phyloP scores from a whole-genome alignment of 2,329 filamentous ascomycete species.

The Penicillium verrucosum region DNA sequence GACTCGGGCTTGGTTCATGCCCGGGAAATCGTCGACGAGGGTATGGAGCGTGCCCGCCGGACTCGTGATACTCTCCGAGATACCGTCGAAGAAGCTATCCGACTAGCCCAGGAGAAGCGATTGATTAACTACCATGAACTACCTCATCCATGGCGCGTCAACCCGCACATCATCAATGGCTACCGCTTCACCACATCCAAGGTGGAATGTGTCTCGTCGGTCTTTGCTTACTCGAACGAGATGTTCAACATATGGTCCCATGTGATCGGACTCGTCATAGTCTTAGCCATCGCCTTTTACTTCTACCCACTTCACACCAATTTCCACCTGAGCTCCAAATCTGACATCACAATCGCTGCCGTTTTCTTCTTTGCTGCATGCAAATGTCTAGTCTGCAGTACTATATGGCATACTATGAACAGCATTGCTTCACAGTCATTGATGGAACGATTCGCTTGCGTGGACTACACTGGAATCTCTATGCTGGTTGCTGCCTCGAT shows the following conservation, averaged over 20 bases:
- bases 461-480: slow-evolving; percentile 97
- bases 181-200: slow-evolving; percentile 95
- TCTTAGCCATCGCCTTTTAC: slow-evolving; percentile 87
- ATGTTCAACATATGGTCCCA: slow-evolving; percentile 98
- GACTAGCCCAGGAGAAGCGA: slow-evolving; percentile 71
- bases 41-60: slow-evolving; percentile 75
- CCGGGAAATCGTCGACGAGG: slow-evolving; percentile 72
- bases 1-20: slow-evolving; percentile 75
- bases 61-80: slow-evolving; percentile 80
- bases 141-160: slow-evolving; percentile 87
- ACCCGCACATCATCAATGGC: slow-evolving; percentile 85
- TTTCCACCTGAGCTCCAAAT: slow-evolving; percentile 80
- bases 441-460: slow-evolving; percentile 92
- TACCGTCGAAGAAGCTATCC: slow-evolving; percentile 75
- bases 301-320: slow-evolving; percentile 88
- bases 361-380: slow-evolving; percentile 95
- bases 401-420: slow-evolving; percentile 98
- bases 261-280: slow-evolving; percentile 79
- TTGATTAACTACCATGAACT: slow-evolving; percentile 87
- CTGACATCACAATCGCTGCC: slow-evolving; percentile 85
- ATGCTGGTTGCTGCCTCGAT: slow-evolving; percentile 90
- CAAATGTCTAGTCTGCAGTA: slow-evolving; percentile 92
- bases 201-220: slow-evolving; percentile 78
- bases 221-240: slow-evolving; percentile 86
- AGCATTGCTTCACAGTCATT: slow-evolving; percentile 85